Conservation (phyloP, 2,329 filamentous ascomycete genomes). For the Dactylonectria macrodidyma region DNA sequence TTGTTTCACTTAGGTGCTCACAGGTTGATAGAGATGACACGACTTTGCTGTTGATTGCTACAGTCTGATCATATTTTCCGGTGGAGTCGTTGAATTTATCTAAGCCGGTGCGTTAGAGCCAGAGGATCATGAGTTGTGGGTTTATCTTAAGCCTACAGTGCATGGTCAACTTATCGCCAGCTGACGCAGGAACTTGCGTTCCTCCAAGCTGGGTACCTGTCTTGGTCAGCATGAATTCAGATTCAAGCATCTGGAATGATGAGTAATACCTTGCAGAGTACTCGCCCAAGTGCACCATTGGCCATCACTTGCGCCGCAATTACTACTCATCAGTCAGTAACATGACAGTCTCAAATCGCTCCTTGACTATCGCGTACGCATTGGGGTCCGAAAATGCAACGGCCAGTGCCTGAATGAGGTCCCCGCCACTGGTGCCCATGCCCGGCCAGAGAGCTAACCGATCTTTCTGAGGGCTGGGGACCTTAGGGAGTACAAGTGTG, state of each 20-base stretch:
- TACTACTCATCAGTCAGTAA: conserved; percentile 15
- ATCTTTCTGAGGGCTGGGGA: conserved; percentile 32
- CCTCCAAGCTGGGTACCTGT: conserved; percentile 31
- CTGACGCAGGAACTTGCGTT: conserved; percentile 30
- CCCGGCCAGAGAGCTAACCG: conserved; percentile 35
- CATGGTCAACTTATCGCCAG: conserved; percentile 30
- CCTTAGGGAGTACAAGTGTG: conserved; percentile 30
- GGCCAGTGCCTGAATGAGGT: conserved; percentile 36
- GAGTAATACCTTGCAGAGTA: conserved; percentile 26
- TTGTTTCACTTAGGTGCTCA: background rate
- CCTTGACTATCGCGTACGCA: background rate
- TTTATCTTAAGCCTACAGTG: conserved; percentile 20
- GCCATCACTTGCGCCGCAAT: conserved; percentile 32
- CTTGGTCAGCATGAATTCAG: background rate
- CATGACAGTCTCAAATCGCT: too few species aligned
- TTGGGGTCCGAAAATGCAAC: conserved; percentile 35
- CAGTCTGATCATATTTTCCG: conserved; percentile 34
- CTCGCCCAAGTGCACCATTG: conserved; percentile 40
- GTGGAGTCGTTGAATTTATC: conserved; percentile 38
- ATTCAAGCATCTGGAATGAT: rapidly evolving
- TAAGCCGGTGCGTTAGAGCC: background rate
- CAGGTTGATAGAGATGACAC: conserved; percentile 33
- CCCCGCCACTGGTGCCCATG: conserved; percentile 35
- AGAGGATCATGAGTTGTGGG: too few species aligned
- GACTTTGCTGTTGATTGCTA: conserved; percentile 17